Conservation (phyloP, 768 basidiomycete genomes). For the Psilocybe subaeruginosa region DNA sequence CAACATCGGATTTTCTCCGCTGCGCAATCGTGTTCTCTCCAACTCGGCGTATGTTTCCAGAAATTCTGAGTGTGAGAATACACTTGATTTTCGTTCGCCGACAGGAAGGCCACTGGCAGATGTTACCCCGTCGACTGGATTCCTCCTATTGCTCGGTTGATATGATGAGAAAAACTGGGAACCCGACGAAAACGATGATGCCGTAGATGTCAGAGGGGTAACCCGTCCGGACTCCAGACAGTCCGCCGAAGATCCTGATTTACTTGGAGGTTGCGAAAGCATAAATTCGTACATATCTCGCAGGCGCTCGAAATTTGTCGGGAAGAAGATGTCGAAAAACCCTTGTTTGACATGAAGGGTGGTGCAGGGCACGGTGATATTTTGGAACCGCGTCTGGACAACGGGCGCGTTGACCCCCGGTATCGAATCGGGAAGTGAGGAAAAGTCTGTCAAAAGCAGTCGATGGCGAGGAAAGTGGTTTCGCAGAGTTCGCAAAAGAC, state of each 20-base stretch:
- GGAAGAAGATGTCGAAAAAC: conserved; percentile 99
- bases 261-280: conserved; percentile 58
- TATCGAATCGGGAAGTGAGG: conserved; percentile 83
- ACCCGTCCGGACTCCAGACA: conserved; percentile 39
- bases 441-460: conserved; percentile 94
- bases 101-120: conserved; percentile 80
- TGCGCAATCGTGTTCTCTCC: conserved; percentile 67
- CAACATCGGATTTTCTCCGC: conserved; percentile 88
- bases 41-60: conserved; percentile 84
- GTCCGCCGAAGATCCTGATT: conserved; percentile 24
- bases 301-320: conserved; percentile 84
- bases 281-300: conserved; percentile 90
- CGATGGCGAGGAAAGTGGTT: conserved; percentile 89
- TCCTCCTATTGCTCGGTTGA: conserved; percentile 56
- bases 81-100: conserved; percentile 79
- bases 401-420: conserved; percentile 83
- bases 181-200: conserved; percentile 55
- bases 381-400: conserved; percentile 90
- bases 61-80: conserved; percentile 90
- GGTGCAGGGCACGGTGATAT: conserved; percentile 84
- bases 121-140: conserved; percentile 68
- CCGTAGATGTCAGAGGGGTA: conserved; percentile 54
- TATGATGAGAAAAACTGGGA: conserved; percentile 75
- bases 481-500: conserved; percentile 82
- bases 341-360: conserved; percentile 94